phyloP scores from a whole-genome alignment of 2,329 filamentous ascomycete species.

The Tolypocladium nubicola region DNA sequence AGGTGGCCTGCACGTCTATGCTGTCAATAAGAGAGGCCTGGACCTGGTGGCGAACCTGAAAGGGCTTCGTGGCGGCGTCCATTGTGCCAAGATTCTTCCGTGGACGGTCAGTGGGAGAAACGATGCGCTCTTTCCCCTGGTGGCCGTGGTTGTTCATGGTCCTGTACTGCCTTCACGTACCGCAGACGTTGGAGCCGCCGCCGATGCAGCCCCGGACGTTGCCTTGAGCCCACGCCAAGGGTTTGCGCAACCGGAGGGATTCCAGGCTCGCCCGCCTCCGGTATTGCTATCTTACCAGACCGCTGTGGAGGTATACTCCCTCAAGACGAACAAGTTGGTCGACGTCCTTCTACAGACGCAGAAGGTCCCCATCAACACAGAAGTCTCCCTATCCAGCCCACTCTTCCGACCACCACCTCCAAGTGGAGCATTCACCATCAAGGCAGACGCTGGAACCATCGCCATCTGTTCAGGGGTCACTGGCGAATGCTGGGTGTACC shows the following conservation, averaged over 20 bases:
- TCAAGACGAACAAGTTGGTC: slow-evolving; percentile 62
- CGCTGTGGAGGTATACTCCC: slow-evolving; percentile 77
- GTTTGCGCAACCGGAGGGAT: slow-evolving; percentile 24
- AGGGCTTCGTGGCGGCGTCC: slow-evolving; percentile 68
- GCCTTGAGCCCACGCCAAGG: slow-evolving; percentile 30
- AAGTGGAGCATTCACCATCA: slow-evolving; percentile 61
- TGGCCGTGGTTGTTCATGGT: slow-evolving; percentile 74
- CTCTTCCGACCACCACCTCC: slow-evolving; percentile 60
- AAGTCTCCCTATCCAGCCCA: slow-evolving; percentile 45
- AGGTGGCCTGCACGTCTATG: slow-evolving; percentile 66
- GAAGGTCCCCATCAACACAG: slow-evolving; percentile 45
- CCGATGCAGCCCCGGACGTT: slow-evolving; percentile 26
- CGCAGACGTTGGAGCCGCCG: slow-evolving; percentile 23
- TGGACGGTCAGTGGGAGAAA: slow-evolving; percentile 48
- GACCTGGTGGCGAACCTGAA: slow-evolving; percentile 61
- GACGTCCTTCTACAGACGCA: slow-evolving; percentile 65
- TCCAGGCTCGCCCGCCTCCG: slow-evolving; percentile 21
- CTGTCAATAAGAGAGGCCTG: slow-evolving; percentile 60
- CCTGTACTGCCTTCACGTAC: slow-evolving; percentile 43
- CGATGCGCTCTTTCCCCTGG: slow-evolving; percentile 53
- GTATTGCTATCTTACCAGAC: slow-evolving; percentile 65
- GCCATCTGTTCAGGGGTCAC: slow-evolving; percentile 70
- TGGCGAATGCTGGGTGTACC: slow-evolving; percentile 77
- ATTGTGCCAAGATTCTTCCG: slow-evolving; percentile 73
- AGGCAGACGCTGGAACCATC: slow-evolving; percentile 61